Conservation (phyloP, 129 eudicot species). For the Scalesia atractyloides region DNA sequence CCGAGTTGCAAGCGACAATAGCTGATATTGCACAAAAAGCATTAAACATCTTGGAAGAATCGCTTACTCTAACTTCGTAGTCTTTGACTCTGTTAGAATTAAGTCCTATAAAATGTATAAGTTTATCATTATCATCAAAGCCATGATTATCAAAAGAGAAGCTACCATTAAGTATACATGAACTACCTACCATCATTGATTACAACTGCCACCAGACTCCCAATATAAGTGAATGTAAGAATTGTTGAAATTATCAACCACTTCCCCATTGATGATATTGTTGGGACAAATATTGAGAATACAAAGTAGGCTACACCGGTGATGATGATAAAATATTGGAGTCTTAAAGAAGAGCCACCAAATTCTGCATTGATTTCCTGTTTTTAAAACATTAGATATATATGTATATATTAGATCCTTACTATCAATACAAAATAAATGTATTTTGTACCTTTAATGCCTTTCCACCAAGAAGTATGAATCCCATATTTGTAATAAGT, state of each 20-base stretch:
- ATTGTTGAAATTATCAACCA: constrained; percentile 49
- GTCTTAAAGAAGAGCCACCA: constrained; percentile 45
- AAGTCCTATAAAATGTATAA: constrained; percentile 31
- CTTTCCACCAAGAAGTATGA: constrained; percentile 44
- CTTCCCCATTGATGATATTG: constrained; percentile 57
- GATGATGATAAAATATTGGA: constrained; percentile 58
- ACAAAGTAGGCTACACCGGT: constrained; percentile 53
- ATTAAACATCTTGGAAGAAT: constrained; percentile 38
- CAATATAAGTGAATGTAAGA: constrained; percentile 52
- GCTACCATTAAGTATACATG: constrained; percentile 6
- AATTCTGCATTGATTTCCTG: constrained; percentile 55
- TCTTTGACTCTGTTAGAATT: constrained; percentile 27
- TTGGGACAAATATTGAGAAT: constrained; percentile 53
- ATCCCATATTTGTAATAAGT: constrained; percentile 44
- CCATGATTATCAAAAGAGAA: constrained; percentile 1
- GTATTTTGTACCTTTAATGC: constrained; percentile 31
- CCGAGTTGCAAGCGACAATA: constrained; percentile 48
- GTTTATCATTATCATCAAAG: background rate
- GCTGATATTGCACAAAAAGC: constrained; percentile 62
- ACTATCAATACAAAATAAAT: background rate
- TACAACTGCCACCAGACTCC: constrained; percentile 36
- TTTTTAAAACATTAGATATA: constrained; percentile 7
- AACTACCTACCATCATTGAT: constrained; percentile 49
- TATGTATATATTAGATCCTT: background rate
- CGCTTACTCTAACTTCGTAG: constrained; percentile 45